Evolutionary conservation across 495 filamentous ascomycete species (phyloP).

Genomic region (Hyaloscypha bicolor): DNA sequence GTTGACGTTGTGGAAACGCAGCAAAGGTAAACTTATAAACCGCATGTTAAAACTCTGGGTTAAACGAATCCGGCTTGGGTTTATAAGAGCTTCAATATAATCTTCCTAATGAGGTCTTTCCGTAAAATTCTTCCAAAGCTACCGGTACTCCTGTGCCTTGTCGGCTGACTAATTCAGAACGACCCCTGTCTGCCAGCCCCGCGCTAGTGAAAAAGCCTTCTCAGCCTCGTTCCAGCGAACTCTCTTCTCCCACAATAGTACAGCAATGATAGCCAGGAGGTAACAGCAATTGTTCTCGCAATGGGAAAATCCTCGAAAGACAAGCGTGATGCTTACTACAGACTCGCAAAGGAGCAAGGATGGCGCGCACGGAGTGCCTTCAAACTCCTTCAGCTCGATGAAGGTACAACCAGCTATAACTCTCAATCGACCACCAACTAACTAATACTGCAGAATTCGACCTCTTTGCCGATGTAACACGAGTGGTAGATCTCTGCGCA

Average conservation of each 20-base stretch:
- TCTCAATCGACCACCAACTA: conserved; percentile 26
- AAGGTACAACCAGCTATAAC: conserved; percentile 45
- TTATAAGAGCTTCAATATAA: no score
- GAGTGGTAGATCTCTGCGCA: conserved; percentile 95
- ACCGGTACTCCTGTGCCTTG: no score
- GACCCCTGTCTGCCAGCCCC: conserved; percentile 19
- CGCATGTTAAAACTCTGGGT: no score
- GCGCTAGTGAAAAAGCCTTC: conserved; percentile 17
- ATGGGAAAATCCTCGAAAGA: conserved; percentile 99
- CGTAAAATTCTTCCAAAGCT: no score
- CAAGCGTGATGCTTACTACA: conserved; percentile 96
- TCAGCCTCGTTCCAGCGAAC: conserved; percentile 22
- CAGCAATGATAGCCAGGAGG: neutral
- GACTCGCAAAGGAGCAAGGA: conserved; percentile 96
- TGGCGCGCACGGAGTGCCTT: conserved; percentile 96
- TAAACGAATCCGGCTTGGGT: no score
- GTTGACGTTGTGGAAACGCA: no score
- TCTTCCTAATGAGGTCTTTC: no score
- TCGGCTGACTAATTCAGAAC: no score
- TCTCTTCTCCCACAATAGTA: conserved; percentile 1
- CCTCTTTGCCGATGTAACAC: conserved; percentile 82
- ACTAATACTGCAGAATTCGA: conserved; percentile 70
- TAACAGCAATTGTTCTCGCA: conserved; percentile 2
- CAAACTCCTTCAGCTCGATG: conserved; percentile 94
- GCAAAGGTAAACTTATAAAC: no score